These are phyloP conservation scores for Posidonia australis DNA, from an alignment of 106 monocot species.

Conservation along the genomic window DNA sequence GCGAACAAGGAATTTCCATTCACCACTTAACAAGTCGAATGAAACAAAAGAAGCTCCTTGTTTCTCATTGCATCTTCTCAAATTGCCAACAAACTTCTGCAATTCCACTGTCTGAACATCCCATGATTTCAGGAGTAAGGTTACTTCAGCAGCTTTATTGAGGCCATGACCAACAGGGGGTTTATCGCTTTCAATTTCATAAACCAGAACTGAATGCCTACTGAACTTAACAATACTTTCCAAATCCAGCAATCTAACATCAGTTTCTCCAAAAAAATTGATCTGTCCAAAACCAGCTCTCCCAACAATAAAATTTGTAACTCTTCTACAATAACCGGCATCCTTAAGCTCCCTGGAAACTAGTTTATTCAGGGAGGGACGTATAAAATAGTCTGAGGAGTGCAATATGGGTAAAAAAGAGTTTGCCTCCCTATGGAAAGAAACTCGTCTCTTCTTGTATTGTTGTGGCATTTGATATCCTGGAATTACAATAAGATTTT, in stretches of 20 bases:
- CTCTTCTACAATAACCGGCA: conserved; percentile 58
- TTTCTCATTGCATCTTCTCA: conserved; percentile 32
- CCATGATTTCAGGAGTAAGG: conserved; percentile 24
- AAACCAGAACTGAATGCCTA: conserved; percentile 52
- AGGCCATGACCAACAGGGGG: conserved; percentile 77
- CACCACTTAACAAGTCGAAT: conserved; percentile 36
- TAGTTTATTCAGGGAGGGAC: conserved; percentile 57
- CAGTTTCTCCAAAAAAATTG: conserved; percentile 49
- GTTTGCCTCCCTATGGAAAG: too few species aligned
- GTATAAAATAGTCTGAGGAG: conserved; percentile 50
- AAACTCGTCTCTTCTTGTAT: conserved; percentile 1
- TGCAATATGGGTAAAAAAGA: conserved; percentile 29
- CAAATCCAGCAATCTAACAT: conserved; percentile 63
- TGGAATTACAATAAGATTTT: too few species aligned
- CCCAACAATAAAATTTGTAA: conserved; percentile 71
- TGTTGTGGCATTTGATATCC: not conserved
- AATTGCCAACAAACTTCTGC: conserved; percentile 15
- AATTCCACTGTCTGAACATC: not conserved
- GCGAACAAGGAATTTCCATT: conserved; percentile 72
- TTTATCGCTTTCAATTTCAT: conserved; percentile 54
- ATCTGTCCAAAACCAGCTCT: conserved; percentile 61
- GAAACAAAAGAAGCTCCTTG: conserved; percentile 78
- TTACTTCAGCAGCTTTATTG: conserved; percentile 86
- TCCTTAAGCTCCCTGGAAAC: conserved; percentile 34
- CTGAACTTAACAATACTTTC: conserved; percentile 64